These are phyloP conservation scores for Diddensiella transvaalensis DNA, from an alignment of 805 yeast species.

Conservation along the genomic window DNA sequence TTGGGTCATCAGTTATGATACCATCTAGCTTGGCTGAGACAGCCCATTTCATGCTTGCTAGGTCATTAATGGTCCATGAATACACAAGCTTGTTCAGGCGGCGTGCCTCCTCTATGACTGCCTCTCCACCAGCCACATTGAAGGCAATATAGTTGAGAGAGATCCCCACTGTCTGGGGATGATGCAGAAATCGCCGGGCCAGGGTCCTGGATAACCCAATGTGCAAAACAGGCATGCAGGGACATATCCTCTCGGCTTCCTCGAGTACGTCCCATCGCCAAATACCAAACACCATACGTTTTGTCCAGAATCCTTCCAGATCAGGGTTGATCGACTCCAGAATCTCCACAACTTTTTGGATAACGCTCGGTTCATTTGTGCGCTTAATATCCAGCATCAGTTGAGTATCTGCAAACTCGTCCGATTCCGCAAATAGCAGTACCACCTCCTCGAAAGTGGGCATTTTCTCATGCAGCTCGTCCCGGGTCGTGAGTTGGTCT, in stretches of 20 bases:
- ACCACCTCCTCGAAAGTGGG: conserved; percentile 42
- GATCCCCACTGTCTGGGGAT: conserved; percentile 54
- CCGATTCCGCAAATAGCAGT: conserved; percentile 38
- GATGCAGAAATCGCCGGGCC: conserved; percentile 36
- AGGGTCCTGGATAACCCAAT: conserved; percentile 39
- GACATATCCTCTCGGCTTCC: conserved; percentile 39
- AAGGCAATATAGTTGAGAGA: conserved; percentile 44
- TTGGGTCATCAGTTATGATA: conserved; percentile 40
- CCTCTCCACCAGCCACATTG: conserved; percentile 42
- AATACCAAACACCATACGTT: conserved; percentile 47
- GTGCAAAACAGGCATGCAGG: conserved; percentile 34
- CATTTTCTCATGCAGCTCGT: conserved; percentile 37
- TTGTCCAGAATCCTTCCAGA: conserved; percentile 41
- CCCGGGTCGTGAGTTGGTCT: conserved; percentile 35
- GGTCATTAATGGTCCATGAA: conserved; percentile 52
- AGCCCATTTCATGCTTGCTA: conserved; percentile 38
- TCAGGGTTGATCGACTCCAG: conserved; percentile 40
- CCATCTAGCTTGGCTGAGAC: conserved; percentile 37
- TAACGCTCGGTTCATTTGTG: conserved; percentile 42
- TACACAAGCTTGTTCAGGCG: conserved; percentile 38
- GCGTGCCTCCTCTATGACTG: conserved; percentile 33
- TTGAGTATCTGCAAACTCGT: conserved; percentile 27
- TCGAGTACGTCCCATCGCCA: conserved; percentile 49
- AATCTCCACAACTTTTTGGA: conserved; percentile 38
- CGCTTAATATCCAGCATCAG: conserved; percentile 54